Conservation (phyloP, 106 monocot species). For the Dactylorhiza incarnata region DNA sequence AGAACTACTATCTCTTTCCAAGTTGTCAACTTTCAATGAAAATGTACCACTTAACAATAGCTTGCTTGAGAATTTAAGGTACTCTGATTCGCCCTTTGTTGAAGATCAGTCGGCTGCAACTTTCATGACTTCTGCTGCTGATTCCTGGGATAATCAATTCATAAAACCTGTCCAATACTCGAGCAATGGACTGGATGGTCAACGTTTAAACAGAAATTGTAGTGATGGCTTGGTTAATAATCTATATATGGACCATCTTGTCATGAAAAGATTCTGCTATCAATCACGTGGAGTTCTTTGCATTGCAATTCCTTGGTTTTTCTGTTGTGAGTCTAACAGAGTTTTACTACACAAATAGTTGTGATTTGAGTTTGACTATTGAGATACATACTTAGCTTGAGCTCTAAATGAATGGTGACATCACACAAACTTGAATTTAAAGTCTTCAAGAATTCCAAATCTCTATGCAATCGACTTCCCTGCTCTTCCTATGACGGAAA, state of each 20-base stretch:
- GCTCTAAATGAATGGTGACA: constrained; percentile 51
- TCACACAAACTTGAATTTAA: constrained; percentile 46
- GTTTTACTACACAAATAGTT: constrained; percentile 24
- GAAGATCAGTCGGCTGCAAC: constrained; percentile 19
- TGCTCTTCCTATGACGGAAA: constrained; percentile 28
- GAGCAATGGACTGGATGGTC: constrained; percentile 18
- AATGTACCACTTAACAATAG: constrained; percentile 1
- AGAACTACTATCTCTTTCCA: constrained; percentile 22
- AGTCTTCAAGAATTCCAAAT: constrained; percentile 35
- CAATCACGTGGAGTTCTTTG: constrained; percentile 20
- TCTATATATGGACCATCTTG: constrained; percentile 8
- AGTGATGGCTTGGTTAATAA: constrained; percentile 18
- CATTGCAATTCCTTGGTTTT: constrained; percentile 30
- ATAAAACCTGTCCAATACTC: constrained; percentile 16
- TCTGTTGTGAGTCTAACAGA: constrained; percentile 26
- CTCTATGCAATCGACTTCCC: constrained; percentile 42
- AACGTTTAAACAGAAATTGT: constrained; percentile 17
- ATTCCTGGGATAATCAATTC: constrained; percentile 11
- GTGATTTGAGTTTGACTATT: constrained; percentile 29
- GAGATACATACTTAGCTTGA: constrained; percentile 26
- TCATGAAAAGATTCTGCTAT: constrained; percentile 7
- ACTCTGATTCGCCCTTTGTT: constrained; percentile 10
- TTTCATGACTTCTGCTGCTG: constrained; percentile 12
- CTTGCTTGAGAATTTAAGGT: constrained; percentile 15
- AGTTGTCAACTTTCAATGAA: constrained; percentile 32